phyloP scores from a whole-genome alignment of 805 yeast species.

The Nakazawaea wyomingensis region DNA sequence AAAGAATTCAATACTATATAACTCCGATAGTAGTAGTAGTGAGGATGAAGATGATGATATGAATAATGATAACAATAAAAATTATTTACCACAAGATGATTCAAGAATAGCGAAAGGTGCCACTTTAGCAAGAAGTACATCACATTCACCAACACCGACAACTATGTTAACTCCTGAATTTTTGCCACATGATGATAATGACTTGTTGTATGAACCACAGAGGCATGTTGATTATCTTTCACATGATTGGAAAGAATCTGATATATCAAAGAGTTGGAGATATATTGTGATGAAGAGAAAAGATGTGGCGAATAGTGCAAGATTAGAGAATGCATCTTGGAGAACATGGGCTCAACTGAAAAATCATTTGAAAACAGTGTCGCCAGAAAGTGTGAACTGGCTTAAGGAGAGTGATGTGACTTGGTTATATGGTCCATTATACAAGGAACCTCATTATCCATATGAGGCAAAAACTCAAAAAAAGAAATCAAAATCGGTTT shows the following conservation, averaged over 20 bases:
- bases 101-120: neutral
- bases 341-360: slow-evolving; percentile 94
- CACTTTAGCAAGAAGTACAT: neutral
- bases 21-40: slow-evolving; percentile 7
- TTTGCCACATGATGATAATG: slow-evolving; percentile 79
- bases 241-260: slow-evolving; percentile 93
- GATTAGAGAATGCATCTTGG: slow-evolving; percentile 88
- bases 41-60: slow-evolving; percentile 5
- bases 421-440: slow-evolving; percentile 93
- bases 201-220: slow-evolving; percentile 72
- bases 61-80: neutral
- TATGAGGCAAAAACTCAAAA: neutral
- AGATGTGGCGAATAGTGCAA: slow-evolving; percentile 76
- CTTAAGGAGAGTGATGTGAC: slow-evolving; percentile 95
- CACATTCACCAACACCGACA: slow-evolving; percentile 5
- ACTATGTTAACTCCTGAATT: slow-evolving; percentile 15
- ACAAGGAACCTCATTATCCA: slow-evolving; percentile 34
- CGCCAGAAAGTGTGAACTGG: slow-evolving; percentile 94
- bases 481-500: neutral
- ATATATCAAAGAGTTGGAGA: slow-evolving; percentile 93
- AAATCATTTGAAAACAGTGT: slow-evolving; percentile 64
- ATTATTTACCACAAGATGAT: neutral
- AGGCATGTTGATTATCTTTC: slow-evolving; percentile 93
- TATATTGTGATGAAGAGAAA: slow-evolving; percentile 79
- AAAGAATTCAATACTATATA: slow-evolving; percentile 10